Evolutionary conservation across 805 yeast genomes (phyloP).

Genomic region (Jamesozyma jinghongensis): DNA sequence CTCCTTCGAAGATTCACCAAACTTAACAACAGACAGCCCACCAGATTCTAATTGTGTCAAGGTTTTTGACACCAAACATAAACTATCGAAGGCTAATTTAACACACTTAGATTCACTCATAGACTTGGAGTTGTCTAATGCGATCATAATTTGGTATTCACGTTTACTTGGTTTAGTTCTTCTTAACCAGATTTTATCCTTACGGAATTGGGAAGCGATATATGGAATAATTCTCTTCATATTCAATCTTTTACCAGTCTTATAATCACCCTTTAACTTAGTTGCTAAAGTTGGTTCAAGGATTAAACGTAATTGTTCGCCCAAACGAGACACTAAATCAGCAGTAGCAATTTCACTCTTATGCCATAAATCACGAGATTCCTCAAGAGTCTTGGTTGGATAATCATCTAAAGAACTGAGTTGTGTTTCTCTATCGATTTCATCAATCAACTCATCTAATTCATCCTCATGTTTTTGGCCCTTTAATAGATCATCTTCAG

Average conservation of each 20-base stretch:
- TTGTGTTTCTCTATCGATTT: constrained; percentile 28
- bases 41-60: constrained; percentile 92
- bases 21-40: constrained; percentile 78
- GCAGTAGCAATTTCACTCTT: constrained; percentile 75
- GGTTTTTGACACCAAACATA: constrained; percentile 89
- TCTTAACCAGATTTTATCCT: constrained; percentile 96
- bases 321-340: constrained; percentile 75
- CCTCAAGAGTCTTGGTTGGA: constrained; percentile 48
- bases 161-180: constrained; percentile 96
- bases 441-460: constrained; percentile 27
- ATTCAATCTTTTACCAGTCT: constrained; percentile 92
- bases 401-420: constrained; percentile 19
- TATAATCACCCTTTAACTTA: constrained; percentile 88
- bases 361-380: constrained; percentile 74
- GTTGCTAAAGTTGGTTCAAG: constrained; percentile 96
- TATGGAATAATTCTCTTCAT: constrained; percentile 97
- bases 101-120: constrained; percentile 92
- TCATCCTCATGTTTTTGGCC: constrained; percentile 25
- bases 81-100: constrained; percentile 86
- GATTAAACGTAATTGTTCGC: constrained; percentile 88
- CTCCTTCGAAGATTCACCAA: constrained; percentile 75
- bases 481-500: constrained; percentile 6
- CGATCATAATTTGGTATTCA: constrained; percentile 94
- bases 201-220: constrained; percentile 94
- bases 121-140: constrained; percentile 94